Evolutionary conservation across 2,329 filamentous ascomycete species (phyloP).

Genomic region (Diaporthe eres): DNA sequence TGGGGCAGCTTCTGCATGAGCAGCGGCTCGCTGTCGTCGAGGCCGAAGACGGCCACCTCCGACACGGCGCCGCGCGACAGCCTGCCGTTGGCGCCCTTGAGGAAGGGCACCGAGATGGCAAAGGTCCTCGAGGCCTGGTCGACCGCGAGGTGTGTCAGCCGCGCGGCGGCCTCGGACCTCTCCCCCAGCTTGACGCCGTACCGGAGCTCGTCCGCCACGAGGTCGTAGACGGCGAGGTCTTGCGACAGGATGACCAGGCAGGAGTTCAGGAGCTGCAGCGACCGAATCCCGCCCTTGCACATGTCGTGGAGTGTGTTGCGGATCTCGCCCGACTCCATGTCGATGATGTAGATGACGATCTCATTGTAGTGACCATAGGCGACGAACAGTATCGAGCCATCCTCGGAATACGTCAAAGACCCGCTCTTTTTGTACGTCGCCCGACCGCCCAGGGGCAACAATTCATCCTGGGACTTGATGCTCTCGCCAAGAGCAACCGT

Average conservation of each 20-base stretch:
- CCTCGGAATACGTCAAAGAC: conserved; percentile 82
- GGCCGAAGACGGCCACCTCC: conserved; percentile 76
- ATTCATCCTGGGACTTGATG: conserved; percentile 53
- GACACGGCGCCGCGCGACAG: conserved; percentile 57
- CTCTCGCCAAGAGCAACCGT: conserved; percentile 65
- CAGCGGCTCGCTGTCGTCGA: conserved; percentile 71
- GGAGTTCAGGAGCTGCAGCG: conserved; percentile 79
- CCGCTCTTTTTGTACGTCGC: conserved; percentile 65
- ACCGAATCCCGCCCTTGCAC: conserved; percentile 74
- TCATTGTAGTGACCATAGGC: conserved; percentile 68
- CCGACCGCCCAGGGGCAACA: conserved; percentile 49
- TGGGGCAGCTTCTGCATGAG: conserved; percentile 69
- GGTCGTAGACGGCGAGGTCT: conserved; percentile 84
- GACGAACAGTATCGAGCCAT: conserved; percentile 86
- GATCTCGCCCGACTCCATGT: conserved; percentile 77
- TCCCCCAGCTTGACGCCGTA: conserved; percentile 73
- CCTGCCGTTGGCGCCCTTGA: conserved; percentile 44
- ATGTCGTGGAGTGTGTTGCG: conserved; percentile 77
- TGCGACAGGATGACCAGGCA: conserved; percentile 83
- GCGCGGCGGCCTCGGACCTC: conserved; percentile 53
- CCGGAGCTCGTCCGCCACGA: conserved; percentile 82
- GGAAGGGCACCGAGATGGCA: conserved; percentile 69
- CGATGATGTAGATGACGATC: conserved; percentile 81
- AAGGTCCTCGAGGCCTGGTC: conserved; percentile 77
- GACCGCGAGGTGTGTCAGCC: conserved; percentile 78